phyloP scores from a whole-genome alignment of 805 yeast genomes.

The Candida loeiensis region DNA sequence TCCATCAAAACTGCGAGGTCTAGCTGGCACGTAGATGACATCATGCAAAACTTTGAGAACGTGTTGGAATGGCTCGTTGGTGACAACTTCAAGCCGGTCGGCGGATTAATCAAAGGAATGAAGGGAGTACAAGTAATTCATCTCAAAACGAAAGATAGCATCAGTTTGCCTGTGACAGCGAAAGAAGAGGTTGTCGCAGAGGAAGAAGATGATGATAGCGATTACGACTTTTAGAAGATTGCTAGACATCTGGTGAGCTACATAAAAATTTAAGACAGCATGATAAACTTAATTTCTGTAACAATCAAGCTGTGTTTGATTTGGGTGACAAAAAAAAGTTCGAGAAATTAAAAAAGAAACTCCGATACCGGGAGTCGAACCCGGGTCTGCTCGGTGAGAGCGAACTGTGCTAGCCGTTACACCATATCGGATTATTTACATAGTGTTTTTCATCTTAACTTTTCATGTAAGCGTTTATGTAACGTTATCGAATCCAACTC shows the following conservation, averaged over 20 bases:
- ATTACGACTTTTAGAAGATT: constrained; percentile 17
- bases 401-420: constrained; percentile 83
- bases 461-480: too few species aligned
- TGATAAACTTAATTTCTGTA: background rate
- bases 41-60: constrained; percentile 52
- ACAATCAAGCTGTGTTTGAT: too few species aligned
- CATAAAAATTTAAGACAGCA: background rate
- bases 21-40: constrained; percentile 38
- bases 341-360: constrained; percentile 17
- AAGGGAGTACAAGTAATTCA: constrained; percentile 49
- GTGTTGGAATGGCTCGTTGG: constrained; percentile 48
- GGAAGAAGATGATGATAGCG: constrained; percentile 22
- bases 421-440: constrained; percentile 56
- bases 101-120: constrained; percentile 50
- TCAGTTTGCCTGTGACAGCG: constrained; percentile 52
- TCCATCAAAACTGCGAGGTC: constrained; percentile 58
- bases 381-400: constrained; percentile 84
- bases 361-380: constrained; percentile 88
- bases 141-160: constrained; percentile 64
- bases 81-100: constrained; percentile 47
- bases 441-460: too few species aligned
- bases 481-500: too few species aligned
- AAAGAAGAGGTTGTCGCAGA: constrained; percentile 11
- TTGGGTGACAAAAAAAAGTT: too few species aligned
- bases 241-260: too few species aligned